Evolutionary conservation across 768 basidiomycete genomes (phyloP).

Genomic region (Russula lepida): DNA sequence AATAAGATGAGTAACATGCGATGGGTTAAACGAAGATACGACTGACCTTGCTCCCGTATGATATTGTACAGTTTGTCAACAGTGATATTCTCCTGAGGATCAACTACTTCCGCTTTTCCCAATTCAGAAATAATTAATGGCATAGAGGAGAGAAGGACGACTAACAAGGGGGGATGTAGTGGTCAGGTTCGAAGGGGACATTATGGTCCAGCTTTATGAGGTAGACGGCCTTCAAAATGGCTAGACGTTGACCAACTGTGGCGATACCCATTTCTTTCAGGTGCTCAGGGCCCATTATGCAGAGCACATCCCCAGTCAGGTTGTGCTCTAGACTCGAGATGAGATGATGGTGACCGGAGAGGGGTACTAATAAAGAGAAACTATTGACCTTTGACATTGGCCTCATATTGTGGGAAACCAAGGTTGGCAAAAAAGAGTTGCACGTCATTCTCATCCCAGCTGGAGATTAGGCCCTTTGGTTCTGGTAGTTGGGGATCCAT

Average conservation of each 20-base stretch:
- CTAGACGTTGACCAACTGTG: slow-evolving; percentile 86
- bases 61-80: slow-evolving; percentile 59
- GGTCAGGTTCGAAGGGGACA: slow-evolving; percentile 72
- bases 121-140: not conserved
- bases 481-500: slow-evolving; percentile 29
- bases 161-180: slow-evolving; percentile 87
- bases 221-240: slow-evolving; percentile 90
- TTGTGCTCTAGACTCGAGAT: slow-evolving; percentile 58
- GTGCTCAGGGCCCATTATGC: slow-evolving; percentile 71
- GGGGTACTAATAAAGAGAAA: slow-evolving; percentile 17
- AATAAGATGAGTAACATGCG: slow-evolving; percentile 4
- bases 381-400: slow-evolving; percentile 64
- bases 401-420: slow-evolving; percentile 81
- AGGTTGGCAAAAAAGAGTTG: slow-evolving; percentile 67
- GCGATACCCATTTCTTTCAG: slow-evolving; percentile 81
- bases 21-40: not conserved
- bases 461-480: slow-evolving; percentile 30
- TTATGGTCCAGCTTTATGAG: slow-evolving; percentile 77
- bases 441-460: slow-evolving; percentile 76
- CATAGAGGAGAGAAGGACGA: slow-evolving; percentile 13
- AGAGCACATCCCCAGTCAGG: slow-evolving; percentile 85
- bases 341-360: not conserved
- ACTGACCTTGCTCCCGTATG: slow-evolving; percentile 67
- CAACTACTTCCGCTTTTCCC: slow-evolving; percentile 48
- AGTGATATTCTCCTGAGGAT: slow-evolving; percentile 44